Evolutionary conservation across 75 land plant genomes (phyloP), one percentile per base, ranked within the genome.

Genomic region (Cupressus sempervirens): DNA sequence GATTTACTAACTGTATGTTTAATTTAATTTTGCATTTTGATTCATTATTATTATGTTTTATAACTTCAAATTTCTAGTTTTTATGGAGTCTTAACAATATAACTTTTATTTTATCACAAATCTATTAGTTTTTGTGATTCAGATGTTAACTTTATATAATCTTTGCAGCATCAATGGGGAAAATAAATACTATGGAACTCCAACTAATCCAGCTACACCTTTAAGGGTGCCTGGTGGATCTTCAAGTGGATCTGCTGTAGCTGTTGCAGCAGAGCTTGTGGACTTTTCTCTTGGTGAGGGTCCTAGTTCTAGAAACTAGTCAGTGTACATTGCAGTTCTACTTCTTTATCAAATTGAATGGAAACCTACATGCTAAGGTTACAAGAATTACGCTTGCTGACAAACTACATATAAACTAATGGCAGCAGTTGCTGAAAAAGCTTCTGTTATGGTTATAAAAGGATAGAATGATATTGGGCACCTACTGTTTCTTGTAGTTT

Each of bases 231-330:
- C 97, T 23, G 99, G 99, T 68, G 99, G 99, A 58, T 95, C 99
- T 65, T 95, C 97, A 15, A 93, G 98, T 88, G 98, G 99, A 26
- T 93, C 98, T 79, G 97, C 97, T 82, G 99, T 95, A 48, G 94
- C 96, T 53, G 99, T 97, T 91, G 96, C 98, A 53, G 92, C 93
- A 82, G 86, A 88, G 46, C 86, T 97, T 83, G 96, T 95, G 35
- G 97, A 97, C 74, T 95, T 97, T 92, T 87, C 99, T 84, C 93
- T 97, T n/a, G 99, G 99, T 95, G 89, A 86, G 87, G 11, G 35
- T 53, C 85, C 41, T 80, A 30, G 26, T 16, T 36, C 74, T 72
- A 72, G 74, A 29, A 72, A 30, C 74, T 72, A 32, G 32, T 72
- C 32, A 32, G 15, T 72, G n/a, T 62, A 26, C n/a, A 62, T 23